Evolutionary conservation across 192 early-diverging fungal species (phyloP), one percentile per base, ranked within the genome.

Genomic region (Gorgonomyces haynaldii): DNA sequence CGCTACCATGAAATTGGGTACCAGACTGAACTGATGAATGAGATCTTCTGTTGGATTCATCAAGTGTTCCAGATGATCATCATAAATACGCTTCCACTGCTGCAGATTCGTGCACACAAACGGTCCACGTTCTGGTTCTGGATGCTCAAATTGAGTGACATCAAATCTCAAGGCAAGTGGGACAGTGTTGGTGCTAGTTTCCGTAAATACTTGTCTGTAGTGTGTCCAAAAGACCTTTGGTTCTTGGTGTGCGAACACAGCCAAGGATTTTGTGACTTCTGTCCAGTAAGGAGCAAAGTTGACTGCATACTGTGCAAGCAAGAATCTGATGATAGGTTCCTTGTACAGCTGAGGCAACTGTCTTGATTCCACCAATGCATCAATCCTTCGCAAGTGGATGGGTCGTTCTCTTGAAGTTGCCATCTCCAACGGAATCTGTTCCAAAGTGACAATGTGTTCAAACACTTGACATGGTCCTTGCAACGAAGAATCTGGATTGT

Each of bases 201-300:
- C 17, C 17, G 17, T 21, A 41, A 41, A 4, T 9, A 10, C 10
- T 21, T 12, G 34, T 64, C 55, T 28, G 50, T 29, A 50, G 62
- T 28, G 36, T 22, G 10, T 52, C 64, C 17, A 10, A 61, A 23
- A 17, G 34, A n/a, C 2, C 69, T 62, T 2, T 67, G 58, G 37
- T 22, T 80, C 45, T 15, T 68, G 45, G 15, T 61, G 60, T 1
- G 82, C 65, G 17, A 81, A 58, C 22, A 65, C 62, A 4, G 60
- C 59, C 35, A 89, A 54, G 23, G 74, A 58, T 31, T 67, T 69
- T 13, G 67, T 79, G 10, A 73, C 80, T 49, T 91, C 86, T 6
- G 81, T 56, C 88, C 89, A 94, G 13, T 96, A 52, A 4, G 84
- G 78, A 22, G 76, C 78, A 38, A 96, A 86, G 55, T 89, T 88